Percentiles rank a stretch among this genome's conserved stretches.
Evolutionary conservation across 331 rosid genomes (phyloP).

Genomic region (Malus hybrid): DNA sequence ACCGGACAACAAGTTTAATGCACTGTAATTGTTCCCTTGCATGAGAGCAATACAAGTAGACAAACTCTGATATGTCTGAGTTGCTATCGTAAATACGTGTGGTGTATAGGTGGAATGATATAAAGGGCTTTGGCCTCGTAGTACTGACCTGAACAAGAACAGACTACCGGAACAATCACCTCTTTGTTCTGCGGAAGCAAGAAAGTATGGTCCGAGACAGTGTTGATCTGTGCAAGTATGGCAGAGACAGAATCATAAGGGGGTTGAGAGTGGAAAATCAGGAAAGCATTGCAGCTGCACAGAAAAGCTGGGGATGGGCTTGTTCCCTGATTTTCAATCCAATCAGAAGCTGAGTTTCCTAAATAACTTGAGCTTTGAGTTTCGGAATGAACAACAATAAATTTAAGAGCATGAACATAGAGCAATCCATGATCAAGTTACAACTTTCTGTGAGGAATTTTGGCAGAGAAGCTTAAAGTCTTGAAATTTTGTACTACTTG

Average conservation of each 20-base stretch:
- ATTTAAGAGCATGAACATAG: neutral
- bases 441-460: neutral
- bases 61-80: conserved; percentile 39
- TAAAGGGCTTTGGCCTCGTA: conserved; percentile 38
- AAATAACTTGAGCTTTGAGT: conserved; percentile 38
- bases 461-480: neutral
- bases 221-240: conserved; percentile 42
- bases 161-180: conserved; percentile 47
- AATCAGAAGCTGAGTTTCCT: conserved; percentile 14
- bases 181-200: conserved; percentile 28
- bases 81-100: conserved; percentile 32
- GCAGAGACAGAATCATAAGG: conserved; percentile 30
- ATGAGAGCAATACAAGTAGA: conserved; percentile 43
- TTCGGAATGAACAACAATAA: conserved; percentile 1
- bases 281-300: conserved; percentile 20
- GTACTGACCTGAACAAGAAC: conserved; percentile 37
- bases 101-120: neutral
- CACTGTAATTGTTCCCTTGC: conserved; percentile 28
- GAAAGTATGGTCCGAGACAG: conserved; percentile 3
- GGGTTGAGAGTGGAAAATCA: conserved; percentile 44
- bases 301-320: neutral
- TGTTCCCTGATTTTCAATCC: conserved; percentile 4
- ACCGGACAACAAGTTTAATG: conserved; percentile 15
- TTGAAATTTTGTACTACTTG: neutral
- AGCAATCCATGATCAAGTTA: neutral